Evolutionary conservation across 192 early-diverging fungal species (phyloP), one percentile per base, ranked within the genome.

Genomic region (Backusella macrospora): DNA sequence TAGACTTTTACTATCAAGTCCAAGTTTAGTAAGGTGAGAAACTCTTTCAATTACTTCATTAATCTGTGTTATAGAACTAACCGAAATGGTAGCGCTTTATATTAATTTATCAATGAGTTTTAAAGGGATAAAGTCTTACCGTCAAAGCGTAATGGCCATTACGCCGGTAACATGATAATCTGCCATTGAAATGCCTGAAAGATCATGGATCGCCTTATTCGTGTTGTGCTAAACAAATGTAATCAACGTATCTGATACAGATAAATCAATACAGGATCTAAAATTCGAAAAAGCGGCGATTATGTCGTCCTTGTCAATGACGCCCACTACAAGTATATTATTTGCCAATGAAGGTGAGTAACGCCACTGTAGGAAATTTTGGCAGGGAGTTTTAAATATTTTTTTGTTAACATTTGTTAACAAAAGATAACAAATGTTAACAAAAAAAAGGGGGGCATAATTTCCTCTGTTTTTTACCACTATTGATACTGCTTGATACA

Each of bases 151-250:
- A 12, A 86, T 42, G 0, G 85, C 84, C 72, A 85, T 85, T 6
- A 85, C 66, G 6, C 84, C 85, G 0, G 84, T 73, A 4, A 81
- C 49, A 62, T 78, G 92, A 9, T 92, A 34, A 5, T 81, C 80
- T 21, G 92, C 90, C 87, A 94, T 93, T 1, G 90, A 92, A 1
- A 92, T 94, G 26, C 93, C 93, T 16, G 90, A 91, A 52, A 91
- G 73, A 5, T 59, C 40, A 65, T 82, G 90, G 4, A 82, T 81
- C 63, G 91, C 91, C 43, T 82, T 82, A 26, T 80, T 75, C 15
- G 81, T 85, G 39, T 85, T 85, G 65, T 84, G 71, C 90, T 88
- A 92, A 9, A 85, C 83, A 0, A 82, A 85, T 15, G 77, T 69
- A 37, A 87, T 86, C 34, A 63, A 29, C 5, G 82, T 79, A 10